A percentile compares a stretch with the other conserved stretches of the same genome.
phyloP scores from a whole-genome alignment of 176 grass and related monocot genomes.

The Hyparrhenia diplandra region DNA sequence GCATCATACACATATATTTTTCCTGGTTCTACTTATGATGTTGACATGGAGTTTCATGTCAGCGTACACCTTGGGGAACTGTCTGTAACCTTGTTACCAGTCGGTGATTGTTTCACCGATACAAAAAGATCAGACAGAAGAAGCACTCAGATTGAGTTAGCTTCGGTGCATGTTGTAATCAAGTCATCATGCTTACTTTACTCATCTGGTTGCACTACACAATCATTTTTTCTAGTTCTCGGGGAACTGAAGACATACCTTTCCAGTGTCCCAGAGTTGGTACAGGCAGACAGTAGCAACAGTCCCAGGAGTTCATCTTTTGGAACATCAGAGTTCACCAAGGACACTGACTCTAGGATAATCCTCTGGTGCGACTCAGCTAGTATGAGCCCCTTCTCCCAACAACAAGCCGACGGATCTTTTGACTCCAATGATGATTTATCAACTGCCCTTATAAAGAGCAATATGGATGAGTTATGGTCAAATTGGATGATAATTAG shows the following conservation, averaged over 20 bases:
- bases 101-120: conserved; percentile 9
- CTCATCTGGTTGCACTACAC: conserved; percentile 35
- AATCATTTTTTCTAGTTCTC: conserved; percentile 43
- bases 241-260: conserved; percentile 51
- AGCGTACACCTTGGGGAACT: conserved; percentile 61
- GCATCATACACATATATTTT: conserved; percentile 35
- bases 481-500: conserved; percentile 58
- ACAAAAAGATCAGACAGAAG: conserved; percentile 18
- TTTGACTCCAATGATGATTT: neutral
- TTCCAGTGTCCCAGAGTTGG: conserved; percentile 19
- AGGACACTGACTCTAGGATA: conserved; percentile 39
- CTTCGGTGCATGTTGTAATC: conserved; percentile 36
- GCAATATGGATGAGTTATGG: conserved; percentile 48
- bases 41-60: conserved; percentile 39
- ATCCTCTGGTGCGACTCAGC: conserved; percentile 58
- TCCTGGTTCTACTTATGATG: conserved; percentile 39
- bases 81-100: conserved; percentile 44
- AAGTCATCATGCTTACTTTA: conserved; percentile 63
- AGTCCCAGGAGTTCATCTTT: conserved; percentile 33
- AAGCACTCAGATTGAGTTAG: conserved; percentile 21
- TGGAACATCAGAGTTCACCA: conserved; percentile 23
- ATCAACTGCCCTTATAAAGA: conserved; percentile 20
- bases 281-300: conserved; percentile 4
- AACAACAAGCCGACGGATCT: conserved; percentile 2
- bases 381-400: conserved; percentile 32